Percentiles rank a stretch among this genome's conserved stretches.
Evolutionary conservation across 169 alveolate species (phyloP).

Genomic region (Babesia bigemina): DNA sequence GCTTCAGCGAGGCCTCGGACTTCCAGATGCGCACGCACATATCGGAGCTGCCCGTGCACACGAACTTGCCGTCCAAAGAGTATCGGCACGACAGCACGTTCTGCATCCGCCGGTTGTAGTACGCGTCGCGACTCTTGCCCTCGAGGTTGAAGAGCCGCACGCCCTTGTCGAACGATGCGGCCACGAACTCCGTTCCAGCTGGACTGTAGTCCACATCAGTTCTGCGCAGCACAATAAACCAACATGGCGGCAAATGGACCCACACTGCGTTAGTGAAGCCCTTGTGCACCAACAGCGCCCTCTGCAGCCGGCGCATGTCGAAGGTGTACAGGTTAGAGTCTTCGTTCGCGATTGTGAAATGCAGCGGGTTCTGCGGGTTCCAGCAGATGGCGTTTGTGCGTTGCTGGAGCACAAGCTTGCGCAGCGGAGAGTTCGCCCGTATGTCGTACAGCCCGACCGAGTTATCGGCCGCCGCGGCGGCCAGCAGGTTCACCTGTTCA

Average conservation of each 20-base stretch:
- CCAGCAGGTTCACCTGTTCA: slow-evolving; percentile 71
- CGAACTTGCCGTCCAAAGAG: slow-evolving; percentile 93
- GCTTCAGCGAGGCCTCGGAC: slow-evolving; percentile 75
- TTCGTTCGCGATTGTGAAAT: slow-evolving; percentile 96
- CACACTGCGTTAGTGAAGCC: slow-evolving; percentile 90
- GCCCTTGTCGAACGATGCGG: slow-evolving; percentile 96
- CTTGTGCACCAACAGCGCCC: slow-evolving; percentile 92
- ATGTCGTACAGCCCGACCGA: slow-evolving; percentile 87
- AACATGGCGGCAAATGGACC: background rate
- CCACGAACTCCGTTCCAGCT: slow-evolving; percentile 96
- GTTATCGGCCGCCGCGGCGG: slow-evolving; percentile 89
- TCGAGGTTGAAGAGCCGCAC: slow-evolving; percentile 92
- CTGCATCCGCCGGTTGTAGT: slow-evolving; percentile 97
- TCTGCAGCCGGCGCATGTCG: slow-evolving; percentile 93
- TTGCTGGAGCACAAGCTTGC: slow-evolving; percentile 86
- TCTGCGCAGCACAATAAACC: slow-evolving; percentile 14
- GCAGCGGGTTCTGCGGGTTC: slow-evolving; percentile 97
- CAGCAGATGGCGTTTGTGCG: slow-evolving; percentile 93
- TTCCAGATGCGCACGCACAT: slow-evolving; percentile 97
- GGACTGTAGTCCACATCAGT: slow-evolving; percentile 95
- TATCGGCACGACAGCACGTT: slow-evolving; percentile 87
- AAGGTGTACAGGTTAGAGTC: slow-evolving; percentile 96
- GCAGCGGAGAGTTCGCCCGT: slow-evolving; percentile 88
- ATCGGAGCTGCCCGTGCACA: slow-evolving; percentile 96
- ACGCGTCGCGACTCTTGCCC: slow-evolving; percentile 93